phyloP scores from a whole-genome alignment of 345 rosid genomes.

The Erucastrum elatum region DNA sequence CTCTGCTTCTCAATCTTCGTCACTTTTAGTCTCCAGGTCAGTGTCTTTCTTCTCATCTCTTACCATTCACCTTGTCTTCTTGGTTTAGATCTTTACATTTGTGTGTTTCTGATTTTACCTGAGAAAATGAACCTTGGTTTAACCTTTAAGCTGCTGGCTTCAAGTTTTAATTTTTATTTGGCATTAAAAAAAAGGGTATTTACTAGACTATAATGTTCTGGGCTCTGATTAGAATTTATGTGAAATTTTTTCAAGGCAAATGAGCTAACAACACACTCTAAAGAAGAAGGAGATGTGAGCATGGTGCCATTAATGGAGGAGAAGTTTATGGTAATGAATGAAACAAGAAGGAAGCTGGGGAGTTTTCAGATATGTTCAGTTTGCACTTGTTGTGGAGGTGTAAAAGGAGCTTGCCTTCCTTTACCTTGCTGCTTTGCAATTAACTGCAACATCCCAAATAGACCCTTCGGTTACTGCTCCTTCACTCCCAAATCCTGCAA shows the following conservation, averaged over 20 bases:
- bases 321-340: constrained; percentile 68
- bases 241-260: constrained; percentile 47
- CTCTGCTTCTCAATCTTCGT: constrained; percentile 39
- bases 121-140: constrained; percentile 27
- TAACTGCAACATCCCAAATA: constrained; percentile 95
- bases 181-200: background rate
- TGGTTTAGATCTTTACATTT: constrained; percentile 11
- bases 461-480: constrained; percentile 95
- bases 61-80: constrained; percentile 24
- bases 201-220: background rate
- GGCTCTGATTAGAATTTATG: constrained; percentile 4
- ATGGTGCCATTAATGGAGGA: constrained; percentile 61
- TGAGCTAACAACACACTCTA: constrained; percentile 37
- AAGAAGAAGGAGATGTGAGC: constrained; percentile 37
- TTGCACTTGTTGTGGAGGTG: constrained; percentile 96
- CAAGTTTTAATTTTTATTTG: constrained; percentile 17
- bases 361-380: constrained; percentile 90
- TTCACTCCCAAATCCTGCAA: constrained; percentile 96
- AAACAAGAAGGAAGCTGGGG: constrained; percentile 75
- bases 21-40: constrained; percentile 49
- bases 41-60: constrained; percentile 3
- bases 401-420: constrained; percentile 74
- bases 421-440: constrained; percentile 96
- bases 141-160: background rate
- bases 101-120: constrained; percentile 31